Evolutionary conservation across 2,329 filamentous ascomycete genomes (phyloP).

Genomic region (Paramyrothecium sp.): DNA sequence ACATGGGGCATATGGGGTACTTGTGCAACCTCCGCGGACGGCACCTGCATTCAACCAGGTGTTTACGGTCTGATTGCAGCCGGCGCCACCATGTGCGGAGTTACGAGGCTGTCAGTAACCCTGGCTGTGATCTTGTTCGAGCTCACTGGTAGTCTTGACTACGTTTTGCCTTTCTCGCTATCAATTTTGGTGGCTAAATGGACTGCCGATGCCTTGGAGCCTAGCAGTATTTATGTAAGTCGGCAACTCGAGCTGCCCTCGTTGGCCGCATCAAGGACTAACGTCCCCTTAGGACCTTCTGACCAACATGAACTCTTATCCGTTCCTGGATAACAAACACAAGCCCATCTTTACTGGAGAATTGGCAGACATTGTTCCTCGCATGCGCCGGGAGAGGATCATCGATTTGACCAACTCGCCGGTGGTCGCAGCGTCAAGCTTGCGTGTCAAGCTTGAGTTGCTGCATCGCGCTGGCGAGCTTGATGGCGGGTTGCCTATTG

Average conservation of each 20-base stretch:
- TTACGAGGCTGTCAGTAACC: conserved; percentile 89
- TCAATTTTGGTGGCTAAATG: conserved; percentile 95
- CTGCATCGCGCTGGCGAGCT: conserved; percentile 85
- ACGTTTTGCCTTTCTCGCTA: conserved; percentile 91
- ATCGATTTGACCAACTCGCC: conserved; percentile 89
- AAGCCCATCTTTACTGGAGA: conserved; percentile 89
- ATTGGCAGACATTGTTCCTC: conserved; percentile 81
- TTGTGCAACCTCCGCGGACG: conserved; percentile 69
- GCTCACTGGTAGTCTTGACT: conserved; percentile 89
- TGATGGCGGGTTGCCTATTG: conserved; percentile 85
- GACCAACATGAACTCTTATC: conserved; percentile 96
- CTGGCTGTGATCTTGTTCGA: conserved; percentile 95
- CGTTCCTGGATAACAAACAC: conserved; percentile 94
- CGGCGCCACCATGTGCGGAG: conserved; percentile 96
- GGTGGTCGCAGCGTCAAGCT: conserved; percentile 70
- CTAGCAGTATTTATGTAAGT: conserved; percentile 84
- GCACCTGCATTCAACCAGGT: conserved; percentile 91
- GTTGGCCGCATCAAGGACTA: background rate
- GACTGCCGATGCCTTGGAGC: conserved; percentile 94
- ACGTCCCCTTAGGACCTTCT: conserved; percentile 67
- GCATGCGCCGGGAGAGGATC: conserved; percentile 69
- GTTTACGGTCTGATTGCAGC: conserved; percentile 94
- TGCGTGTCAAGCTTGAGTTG: conserved; percentile 78
- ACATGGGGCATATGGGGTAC: conserved; percentile 70
- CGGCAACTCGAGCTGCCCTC: background rate